phyloP scores from a whole-genome alignment of 2,329 filamentous ascomycete species.

The Cladosporium colombiae region DNA sequence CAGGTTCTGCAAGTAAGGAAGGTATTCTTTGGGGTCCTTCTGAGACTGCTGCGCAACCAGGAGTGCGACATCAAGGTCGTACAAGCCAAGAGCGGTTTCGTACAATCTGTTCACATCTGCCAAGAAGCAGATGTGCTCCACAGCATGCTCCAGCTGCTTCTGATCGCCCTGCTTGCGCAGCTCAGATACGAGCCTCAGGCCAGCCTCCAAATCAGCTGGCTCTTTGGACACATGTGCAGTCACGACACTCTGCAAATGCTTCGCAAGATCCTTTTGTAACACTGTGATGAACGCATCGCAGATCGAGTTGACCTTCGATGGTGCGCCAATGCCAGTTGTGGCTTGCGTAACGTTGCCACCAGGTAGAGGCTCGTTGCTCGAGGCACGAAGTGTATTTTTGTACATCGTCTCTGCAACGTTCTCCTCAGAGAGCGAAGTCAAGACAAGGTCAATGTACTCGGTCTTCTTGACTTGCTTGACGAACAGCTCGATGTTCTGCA shows the following conservation, averaged over 20 bases:
- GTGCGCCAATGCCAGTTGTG: background rate
- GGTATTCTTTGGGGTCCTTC: slow-evolving; percentile 90
- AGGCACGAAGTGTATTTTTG: slow-evolving; percentile 70
- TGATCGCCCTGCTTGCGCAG: slow-evolving; percentile 64
- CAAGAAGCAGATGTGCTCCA: slow-evolving; percentile 97
- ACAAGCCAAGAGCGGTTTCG: slow-evolving; percentile 84
- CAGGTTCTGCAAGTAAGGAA: slow-evolving; percentile 88
- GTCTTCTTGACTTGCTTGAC: slow-evolving; percentile 80
- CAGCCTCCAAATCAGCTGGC: slow-evolving; percentile 86
- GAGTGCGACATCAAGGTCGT: slow-evolving; percentile 85
- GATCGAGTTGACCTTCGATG: slow-evolving; percentile 77
- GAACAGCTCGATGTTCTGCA: slow-evolving; percentile 73
- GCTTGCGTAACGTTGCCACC: slow-evolving; percentile 26
- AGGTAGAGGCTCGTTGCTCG: slow-evolving; percentile 28
- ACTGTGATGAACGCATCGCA: slow-evolving; percentile 79
- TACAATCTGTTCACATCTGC: slow-evolving; percentile 91
- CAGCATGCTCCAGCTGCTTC: slow-evolving; percentile 78
- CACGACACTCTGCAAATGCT: slow-evolving; percentile 83
- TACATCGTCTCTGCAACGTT: slow-evolving; percentile 95
- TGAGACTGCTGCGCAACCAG: slow-evolving; percentile 94
- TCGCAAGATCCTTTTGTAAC: slow-evolving; percentile 62
- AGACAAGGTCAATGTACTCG: slow-evolving; percentile 83
- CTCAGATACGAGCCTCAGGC: slow-evolving; percentile 74
- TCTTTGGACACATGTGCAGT: slow-evolving; percentile 93
- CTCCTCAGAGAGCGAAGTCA: slow-evolving; percentile 64